Evolutionary conservation across 1,284 basidiomycete genomes (phyloP).

Genomic region (Irpex sp.): DNA sequence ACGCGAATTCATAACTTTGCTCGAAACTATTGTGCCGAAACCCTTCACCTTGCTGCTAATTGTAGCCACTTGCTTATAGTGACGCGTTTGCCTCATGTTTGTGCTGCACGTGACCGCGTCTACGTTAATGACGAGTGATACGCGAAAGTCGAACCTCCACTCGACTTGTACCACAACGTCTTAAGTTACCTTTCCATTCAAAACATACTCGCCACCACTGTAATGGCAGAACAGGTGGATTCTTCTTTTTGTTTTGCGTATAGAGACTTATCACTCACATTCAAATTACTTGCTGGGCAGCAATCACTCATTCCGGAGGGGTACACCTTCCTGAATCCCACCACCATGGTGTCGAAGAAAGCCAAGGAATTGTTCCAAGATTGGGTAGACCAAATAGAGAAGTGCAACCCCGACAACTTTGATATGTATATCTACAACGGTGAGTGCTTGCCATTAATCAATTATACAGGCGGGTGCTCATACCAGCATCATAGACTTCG

Average conservation of each 20-base stretch:
- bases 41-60: too few relatives aligned
- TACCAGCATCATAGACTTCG: constrained; percentile 13
- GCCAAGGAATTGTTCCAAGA: constrained; percentile 24
- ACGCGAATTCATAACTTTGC: too few relatives aligned
- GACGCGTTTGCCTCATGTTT: too few relatives aligned
- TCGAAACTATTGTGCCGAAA: too few relatives aligned
- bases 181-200: not conserved
- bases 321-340: constrained; percentile 30
- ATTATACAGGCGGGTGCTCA: not conserved
- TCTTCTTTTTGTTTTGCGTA: not conserved
- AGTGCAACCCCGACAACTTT: constrained; percentile 33
- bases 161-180: not conserved
- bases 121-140: not conserved
- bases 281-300: not conserved
- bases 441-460: constrained; percentile 23
- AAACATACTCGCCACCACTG: not conserved
- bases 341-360: constrained; percentile 26
- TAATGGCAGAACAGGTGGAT: not conserved
- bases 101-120: too few relatives aligned
- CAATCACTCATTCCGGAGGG: constrained; percentile 24
- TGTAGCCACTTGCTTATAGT: too few relatives aligned
- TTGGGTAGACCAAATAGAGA: constrained; percentile 26
- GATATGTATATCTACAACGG: constrained; percentile 30
- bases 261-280: not conserved
- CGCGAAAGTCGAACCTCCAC: not conserved